Base-by-base conservation (phyloP, 805 yeast species). In the Saitoella complicata region DNA sequence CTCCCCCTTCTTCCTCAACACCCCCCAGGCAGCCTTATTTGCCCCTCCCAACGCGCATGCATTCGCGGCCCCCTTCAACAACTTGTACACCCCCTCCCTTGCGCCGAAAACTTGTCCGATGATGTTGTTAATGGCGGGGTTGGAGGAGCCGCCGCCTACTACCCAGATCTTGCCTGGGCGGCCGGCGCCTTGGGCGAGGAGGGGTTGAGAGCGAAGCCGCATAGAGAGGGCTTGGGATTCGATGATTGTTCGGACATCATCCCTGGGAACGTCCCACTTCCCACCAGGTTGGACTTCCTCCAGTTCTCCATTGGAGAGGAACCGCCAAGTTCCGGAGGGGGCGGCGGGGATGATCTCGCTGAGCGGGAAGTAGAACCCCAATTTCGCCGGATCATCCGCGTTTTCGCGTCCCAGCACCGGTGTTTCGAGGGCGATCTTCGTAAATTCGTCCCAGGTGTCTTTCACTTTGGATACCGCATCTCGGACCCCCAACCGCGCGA, bases 41-140 rank as follows among this genome's bases (percentile, higher is more conserved):
- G 93, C 88, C 4, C 95, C 94, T 30, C 95, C 95, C 34, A 83
- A 60, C 0, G 95, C 95, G 68, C 95, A 86, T 1, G 95, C 91
- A 61, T 86, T 86, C 6, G 88, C 76, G 12, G 45, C 46, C 8
- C 52, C 53, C 40, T 83, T 73, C 54, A 82, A 86, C 36, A 80
- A 77, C 48, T 75, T 73, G 58, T 62, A 82, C 49, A 80, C 76
- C 1, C 87, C 91, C 1, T 67, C 61, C 29, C 64, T 56, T 0
- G 82, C 76, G 5, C 86, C 87, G 34, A 86, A 60, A 6, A 86
- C 76, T 8, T 77, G 66, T 7, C 86, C 76, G 66, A 82, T 79
- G 51, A 74, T 78, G 13, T 63, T 59, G 32, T 85, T 76, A 43
- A 86, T 79, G 31, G 84, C 72, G 13, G 57, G 50, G 58, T 87